These are phyloP conservation scores for Setomelanomma holmii DNA, from an alignment of 2,329 filamentous ascomycete genomes.

Conservation along the genomic window DNA sequence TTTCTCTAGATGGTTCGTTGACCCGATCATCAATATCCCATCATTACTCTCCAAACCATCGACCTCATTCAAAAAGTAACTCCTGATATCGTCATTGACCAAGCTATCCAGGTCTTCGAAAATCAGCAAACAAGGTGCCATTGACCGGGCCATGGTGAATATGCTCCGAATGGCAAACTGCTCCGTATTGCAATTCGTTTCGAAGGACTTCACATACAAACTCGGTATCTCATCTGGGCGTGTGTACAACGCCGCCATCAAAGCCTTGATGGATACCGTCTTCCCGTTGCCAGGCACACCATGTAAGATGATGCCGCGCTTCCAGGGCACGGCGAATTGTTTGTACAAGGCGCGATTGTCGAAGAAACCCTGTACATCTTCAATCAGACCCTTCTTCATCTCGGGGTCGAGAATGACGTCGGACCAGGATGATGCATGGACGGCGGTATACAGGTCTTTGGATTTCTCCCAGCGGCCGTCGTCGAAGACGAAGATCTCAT, in stretches of 20 bases:
- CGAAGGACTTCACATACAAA: constrained; percentile 59
- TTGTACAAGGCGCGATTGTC: constrained; percentile 48
- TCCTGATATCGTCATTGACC: constrained; percentile 64
- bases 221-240: constrained; percentile 61
- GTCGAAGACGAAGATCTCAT: constrained; percentile 71
- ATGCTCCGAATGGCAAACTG: constrained; percentile 53
- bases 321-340: constrained; percentile 56
- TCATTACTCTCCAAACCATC: constrained; percentile 73
- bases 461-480: constrained; percentile 67
- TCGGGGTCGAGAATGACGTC: constrained; percentile 68
- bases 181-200: constrained; percentile 58
- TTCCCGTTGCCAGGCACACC: constrained; percentile 71
- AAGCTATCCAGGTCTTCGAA: constrained; percentile 75
- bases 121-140: constrained; percentile 71
- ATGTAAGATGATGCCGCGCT: constrained; percentile 55
- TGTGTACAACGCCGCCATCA: constrained; percentile 66
- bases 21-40: constrained; percentile 71
- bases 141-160: constrained; percentile 61
- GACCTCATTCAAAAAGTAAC: constrained; percentile 74
- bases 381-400: constrained; percentile 68
- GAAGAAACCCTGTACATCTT: constrained; percentile 67
- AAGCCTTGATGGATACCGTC: constrained; percentile 72
- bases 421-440: constrained; percentile 60
- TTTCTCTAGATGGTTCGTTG: constrained; percentile 67
- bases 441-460: constrained; percentile 62